Conservation (phyloP, 1,139 yeast species). For the Magnusiomyces suaveolens region DNA sequence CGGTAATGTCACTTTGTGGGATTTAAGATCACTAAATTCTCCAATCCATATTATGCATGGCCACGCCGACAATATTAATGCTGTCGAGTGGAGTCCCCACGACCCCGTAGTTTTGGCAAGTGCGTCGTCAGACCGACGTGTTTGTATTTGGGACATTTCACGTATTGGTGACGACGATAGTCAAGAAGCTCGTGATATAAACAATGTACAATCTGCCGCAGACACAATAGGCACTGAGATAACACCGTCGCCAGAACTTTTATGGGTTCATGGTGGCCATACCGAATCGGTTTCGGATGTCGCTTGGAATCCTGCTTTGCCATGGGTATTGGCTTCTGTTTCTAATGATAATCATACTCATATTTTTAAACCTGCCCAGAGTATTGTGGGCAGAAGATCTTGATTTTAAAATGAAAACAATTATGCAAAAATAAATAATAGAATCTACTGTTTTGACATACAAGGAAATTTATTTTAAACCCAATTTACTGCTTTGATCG, state of each 20-base stretch:
- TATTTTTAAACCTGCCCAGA: slow-evolving; percentile 55
- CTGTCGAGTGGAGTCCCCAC: slow-evolving; percentile 69
- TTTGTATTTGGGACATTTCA: slow-evolving; percentile 60
- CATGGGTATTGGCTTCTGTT: slow-evolving; percentile 72
- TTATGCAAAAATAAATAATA: not conserved
- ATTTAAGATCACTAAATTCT: slow-evolving; percentile 40
- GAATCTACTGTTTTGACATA: not conserved
- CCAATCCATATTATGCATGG: slow-evolving; percentile 32
- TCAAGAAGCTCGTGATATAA: not conserved
- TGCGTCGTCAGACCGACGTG: slow-evolving; percentile 61
- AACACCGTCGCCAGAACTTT: slow-evolving; percentile 32
- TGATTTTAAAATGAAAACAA: not conserved
- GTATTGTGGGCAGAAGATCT: slow-evolving; percentile 27
- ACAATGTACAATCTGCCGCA: not conserved
- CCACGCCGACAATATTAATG: slow-evolving; percentile 55
- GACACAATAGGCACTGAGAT: not conserved
- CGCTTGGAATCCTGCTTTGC: slow-evolving; percentile 73
- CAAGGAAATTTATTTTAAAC: not conserved
- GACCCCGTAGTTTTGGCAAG: slow-evolving; percentile 54
- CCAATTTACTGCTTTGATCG: not conserved
- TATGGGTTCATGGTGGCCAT: slow-evolving; percentile 84
- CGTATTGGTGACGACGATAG: slow-evolving; percentile 31
- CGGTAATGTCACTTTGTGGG: slow-evolving; percentile 61
- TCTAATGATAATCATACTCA: slow-evolving; percentile 86
- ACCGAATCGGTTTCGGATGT: slow-evolving; percentile 79